These are phyloP conservation scores for Ramularia collo-cygni DNA, from an alignment of 2,329 filamentous ascomycete genomes.

Conservation along the genomic window DNA sequence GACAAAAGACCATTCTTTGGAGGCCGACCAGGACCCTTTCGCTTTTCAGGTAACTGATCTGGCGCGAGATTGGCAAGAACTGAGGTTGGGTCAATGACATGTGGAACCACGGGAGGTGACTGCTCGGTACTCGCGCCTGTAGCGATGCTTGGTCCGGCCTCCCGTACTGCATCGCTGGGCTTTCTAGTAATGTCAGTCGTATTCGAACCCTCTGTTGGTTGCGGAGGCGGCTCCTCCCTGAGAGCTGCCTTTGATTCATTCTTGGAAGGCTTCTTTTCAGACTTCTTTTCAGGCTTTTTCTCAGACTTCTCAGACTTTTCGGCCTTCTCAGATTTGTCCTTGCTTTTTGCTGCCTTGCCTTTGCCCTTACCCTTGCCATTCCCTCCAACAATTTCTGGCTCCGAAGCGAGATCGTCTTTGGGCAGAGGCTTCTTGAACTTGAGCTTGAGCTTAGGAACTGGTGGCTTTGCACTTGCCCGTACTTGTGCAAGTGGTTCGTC, in stretches of 20 bases:
- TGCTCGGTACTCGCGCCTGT: slow-evolving; percentile 5
- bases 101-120: slow-evolving; percentile 13
- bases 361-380: slow-evolving; percentile 12
- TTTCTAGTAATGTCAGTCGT: slow-evolving; percentile 20
- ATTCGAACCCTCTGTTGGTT: slow-evolving; percentile 9
- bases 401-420: slow-evolving; percentile 10
- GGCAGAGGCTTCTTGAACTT: slow-evolving; percentile 15
- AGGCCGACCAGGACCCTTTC: slow-evolving; percentile 70
- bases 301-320: not conserved
- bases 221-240: slow-evolving; percentile 4
- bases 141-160: slow-evolving; percentile 1
- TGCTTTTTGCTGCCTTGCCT: slow-evolving; percentile 5
- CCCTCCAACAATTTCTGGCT: slow-evolving; percentile 5
- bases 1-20: slow-evolving; percentile 81
- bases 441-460: slow-evolving; percentile 18
- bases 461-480: slow-evolving; percentile 8
- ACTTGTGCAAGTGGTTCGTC: slow-evolving; percentile 36
- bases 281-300: not conserved
- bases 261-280: slow-evolving; percentile 1
- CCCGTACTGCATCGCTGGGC: slow-evolving; percentile 11
- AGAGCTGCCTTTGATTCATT: slow-evolving; percentile 1
- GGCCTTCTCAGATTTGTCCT: slow-evolving; percentile 4
- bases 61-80: slow-evolving; percentile 26
- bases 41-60: slow-evolving; percentile 49
- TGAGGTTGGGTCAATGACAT: slow-evolving; percentile 24